Base-by-base conservation (phyloP, 805 yeast genomes). In the Wickerhamomyces queroliae region DNA sequence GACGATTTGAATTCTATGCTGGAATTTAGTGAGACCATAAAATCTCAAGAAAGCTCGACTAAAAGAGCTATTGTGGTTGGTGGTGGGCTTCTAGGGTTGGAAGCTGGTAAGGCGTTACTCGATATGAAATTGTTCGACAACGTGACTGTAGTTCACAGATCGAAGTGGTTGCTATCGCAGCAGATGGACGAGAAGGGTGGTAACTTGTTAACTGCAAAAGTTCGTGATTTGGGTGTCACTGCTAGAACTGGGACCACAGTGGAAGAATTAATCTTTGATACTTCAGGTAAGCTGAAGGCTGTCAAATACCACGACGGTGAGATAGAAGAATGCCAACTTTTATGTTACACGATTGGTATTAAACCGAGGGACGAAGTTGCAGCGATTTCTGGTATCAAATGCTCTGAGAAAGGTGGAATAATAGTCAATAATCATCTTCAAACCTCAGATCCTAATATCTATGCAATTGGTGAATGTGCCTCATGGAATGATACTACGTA, bases 171-270 rank as follows among this genome's bases (percentile, higher is more conserved):
- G 7, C 47, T 63, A 13, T 58, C 65, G 2, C 64, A 59, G 41
- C 67, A 62, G 42, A 47, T 62, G 49, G 66, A 62, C 46, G 53
- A 57, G 13, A 53, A 54, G 31, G 67, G 67, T 17, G 66, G 67
- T 13, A 35, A 16, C 1, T 36, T 62, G 22, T 43, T 62, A 17
- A 58, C 64, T 40, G 73, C 67, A 39, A 72, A 72, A 49, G 79
- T 76, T 22, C 64, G 67, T 44, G 70, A 67, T 48, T 62, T 76
- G 34, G 80, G 80, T 24, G 66, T 75, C 28, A 66, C 72, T 42
- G 76, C 74, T 43, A 70, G 72, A 55, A 62, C 72, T 35, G 76
- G 71, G 44, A 70, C 76, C 23, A 67, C 73, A 40, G 64, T 74
- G 20, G 67, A 66, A 35, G 72, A 69, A 40, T 70, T 74, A 49